Conservation (phyloP, 352 stramenopile genomes). For the Pythium diclinum region DNA sequence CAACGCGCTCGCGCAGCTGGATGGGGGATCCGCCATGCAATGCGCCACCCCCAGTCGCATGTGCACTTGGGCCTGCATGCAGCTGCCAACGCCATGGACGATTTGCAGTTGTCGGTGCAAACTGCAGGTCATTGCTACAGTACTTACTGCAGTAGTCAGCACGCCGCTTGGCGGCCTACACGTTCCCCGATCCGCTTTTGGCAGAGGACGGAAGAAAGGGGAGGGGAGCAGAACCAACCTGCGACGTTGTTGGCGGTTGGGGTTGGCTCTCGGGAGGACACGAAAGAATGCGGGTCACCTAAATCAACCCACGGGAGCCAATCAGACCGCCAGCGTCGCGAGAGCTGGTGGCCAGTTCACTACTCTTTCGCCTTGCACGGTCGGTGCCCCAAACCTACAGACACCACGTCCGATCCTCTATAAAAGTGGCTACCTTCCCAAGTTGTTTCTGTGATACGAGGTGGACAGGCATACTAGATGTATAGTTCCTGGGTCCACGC, state of each 20-base stretch:
- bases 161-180: neutral
- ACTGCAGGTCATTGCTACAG: neutral
- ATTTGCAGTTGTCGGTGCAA: neutral
- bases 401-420: conserved; percentile 7
- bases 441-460: conserved; percentile 17
- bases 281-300: conserved; percentile 7
- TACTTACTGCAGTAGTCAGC: neutral
- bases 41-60: neutral
- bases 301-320: conserved; percentile 7
- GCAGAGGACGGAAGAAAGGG: conserved; percentile 3
- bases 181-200: neutral
- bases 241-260: neutral
- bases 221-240: neutral
- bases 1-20: neutral
- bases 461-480: conserved; percentile 15
- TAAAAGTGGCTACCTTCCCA: conserved; percentile 8
- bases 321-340: neutral
- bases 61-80: neutral
- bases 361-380: conserved; percentile 3
- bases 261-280: neutral
- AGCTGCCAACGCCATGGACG: neutral
- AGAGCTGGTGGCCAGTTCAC: conserved; percentile 28
- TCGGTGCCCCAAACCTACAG: conserved; percentile 3
- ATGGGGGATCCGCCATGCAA: neutral
- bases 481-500: conserved; percentile 1